Conservation (phyloP, 164 flowering plant genomes). For the grape (Vitis vinifera) region DNA sequence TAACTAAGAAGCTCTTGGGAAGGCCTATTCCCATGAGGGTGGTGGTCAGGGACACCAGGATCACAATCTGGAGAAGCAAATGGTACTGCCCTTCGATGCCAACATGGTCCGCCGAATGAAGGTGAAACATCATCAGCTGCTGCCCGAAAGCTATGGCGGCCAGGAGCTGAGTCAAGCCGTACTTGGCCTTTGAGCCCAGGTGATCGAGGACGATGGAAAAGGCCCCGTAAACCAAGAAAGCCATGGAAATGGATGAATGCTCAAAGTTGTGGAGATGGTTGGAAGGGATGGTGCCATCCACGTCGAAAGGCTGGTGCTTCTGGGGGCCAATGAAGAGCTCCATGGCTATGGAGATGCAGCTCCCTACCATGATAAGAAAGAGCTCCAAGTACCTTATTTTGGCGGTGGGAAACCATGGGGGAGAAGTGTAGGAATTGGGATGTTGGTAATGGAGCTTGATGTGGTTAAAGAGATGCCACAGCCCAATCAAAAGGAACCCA, state of each 20-base stretch:
- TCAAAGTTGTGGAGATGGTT: slow-evolving; percentile 73
- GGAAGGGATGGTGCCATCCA: slow-evolving; percentile 67
- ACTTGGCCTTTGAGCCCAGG: not conserved
- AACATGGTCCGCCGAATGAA: slow-evolving; percentile 8
- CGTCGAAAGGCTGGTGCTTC: slow-evolving; percentile 58
- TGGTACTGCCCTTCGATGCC: slow-evolving; percentile 12
- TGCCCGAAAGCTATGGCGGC: slow-evolving; percentile 6
- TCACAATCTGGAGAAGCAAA: not conserved
- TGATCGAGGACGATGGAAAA: slow-evolving; percentile 23
- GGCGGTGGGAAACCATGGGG: slow-evolving; percentile 59
- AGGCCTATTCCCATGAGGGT: slow-evolving; percentile 3
- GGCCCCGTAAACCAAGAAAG: slow-evolving; percentile 44
- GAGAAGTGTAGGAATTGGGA: slow-evolving; percentile 38
- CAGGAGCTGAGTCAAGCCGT: slow-evolving; percentile 1
- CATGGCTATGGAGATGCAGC: slow-evolving; percentile 45
- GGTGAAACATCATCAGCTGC: slow-evolving; percentile 8
- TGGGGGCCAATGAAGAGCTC: slow-evolving; percentile 64
- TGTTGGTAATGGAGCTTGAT: slow-evolving; percentile 41
- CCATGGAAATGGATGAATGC: slow-evolving; percentile 53
- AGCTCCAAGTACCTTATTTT: slow-evolving; percentile 48
- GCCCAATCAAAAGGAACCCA: slow-evolving; percentile 53
- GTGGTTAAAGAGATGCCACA: slow-evolving; percentile 71
- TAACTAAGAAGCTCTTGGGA: not conserved
- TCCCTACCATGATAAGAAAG: slow-evolving; percentile 39
- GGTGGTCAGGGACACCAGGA: not conserved